Base-by-base conservation (phyloP, 495 filamentous ascomycete genomes). In the Talaromyces borbonicus region DNA sequence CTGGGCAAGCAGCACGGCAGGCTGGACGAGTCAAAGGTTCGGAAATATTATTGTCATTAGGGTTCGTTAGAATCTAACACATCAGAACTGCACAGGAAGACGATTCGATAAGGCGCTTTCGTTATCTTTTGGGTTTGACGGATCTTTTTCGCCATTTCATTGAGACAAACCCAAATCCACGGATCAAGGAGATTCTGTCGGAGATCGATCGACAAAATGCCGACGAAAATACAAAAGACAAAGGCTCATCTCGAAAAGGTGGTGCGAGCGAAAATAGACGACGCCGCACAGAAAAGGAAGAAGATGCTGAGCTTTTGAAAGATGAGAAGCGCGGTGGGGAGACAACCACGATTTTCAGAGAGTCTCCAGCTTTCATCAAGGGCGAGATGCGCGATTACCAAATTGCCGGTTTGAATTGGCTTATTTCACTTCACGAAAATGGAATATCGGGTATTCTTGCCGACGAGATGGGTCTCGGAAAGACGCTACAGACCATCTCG, bases 81-180 rank as follows among this genome's bases (percentile, higher is more conserved):
- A 20, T 38, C 1, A 49, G 8, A 8, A 11, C 20, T 40, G 2
- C 33, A 45, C 56, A 94, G 87, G 90, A 96, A 65, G 87, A 95
- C 69, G 93, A 99, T 55, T 90, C 89, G 0, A 87, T 95, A 58
- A 80, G 92, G 52, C 75, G 93, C 59, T 98, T 97, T 60, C 85
- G 89, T 40, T 97, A 99, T 57, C 81, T 99, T 1, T 77, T 99
- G 5, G 93, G 93, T 20, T 71, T 97, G 39, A 99, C 93, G 36
- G 93, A 99, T 57, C 77, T 99, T 16, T 99, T 99, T 71, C 85
- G 93, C 49, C 93, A 99, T 65, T 99, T 99, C 64, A 99, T 99
- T 68, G 89, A 96, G 57, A 84, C 89, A 15, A 99, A 94, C 57
- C 92, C 89, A 2, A 86, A 96, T 52, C 90, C 90, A 0, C 80